Conservation (phyloP, 2,329 filamentous ascomycete genomes). For the Epichloe sibirici region DNA sequence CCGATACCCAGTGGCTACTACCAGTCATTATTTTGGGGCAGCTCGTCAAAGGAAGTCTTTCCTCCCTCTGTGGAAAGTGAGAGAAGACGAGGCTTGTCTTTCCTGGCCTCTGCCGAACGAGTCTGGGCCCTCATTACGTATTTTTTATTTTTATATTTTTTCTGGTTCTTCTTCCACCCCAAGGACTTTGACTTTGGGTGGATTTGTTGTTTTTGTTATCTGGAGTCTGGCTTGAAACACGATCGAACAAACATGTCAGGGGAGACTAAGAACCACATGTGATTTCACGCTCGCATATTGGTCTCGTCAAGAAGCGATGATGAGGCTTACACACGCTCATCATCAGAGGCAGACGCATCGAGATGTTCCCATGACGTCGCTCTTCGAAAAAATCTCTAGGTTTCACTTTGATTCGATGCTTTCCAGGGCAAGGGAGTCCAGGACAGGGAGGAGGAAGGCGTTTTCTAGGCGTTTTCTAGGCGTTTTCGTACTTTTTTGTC, state of each 20-base stretch:
- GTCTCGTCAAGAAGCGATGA: too few species aligned
- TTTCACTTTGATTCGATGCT: background rate
- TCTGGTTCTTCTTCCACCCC: background rate
- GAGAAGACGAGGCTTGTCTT: background rate
- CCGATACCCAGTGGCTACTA: conserved; percentile 2
- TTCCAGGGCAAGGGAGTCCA: background rate
- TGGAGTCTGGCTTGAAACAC: background rate
- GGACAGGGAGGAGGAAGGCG: conserved; percentile 2
- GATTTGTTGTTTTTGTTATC: background rate
- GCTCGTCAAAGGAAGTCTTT: background rate
- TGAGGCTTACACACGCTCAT: too few species aligned
- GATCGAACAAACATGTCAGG: too few species aligned
- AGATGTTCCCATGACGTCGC: background rate
- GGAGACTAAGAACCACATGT: too few species aligned
- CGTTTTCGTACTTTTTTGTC: background rate
- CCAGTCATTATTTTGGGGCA: background rate
- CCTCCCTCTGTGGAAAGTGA: background rate
- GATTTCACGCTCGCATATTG: too few species aligned
- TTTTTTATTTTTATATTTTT: background rate
- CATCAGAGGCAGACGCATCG: background rate
- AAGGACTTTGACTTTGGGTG: background rate
- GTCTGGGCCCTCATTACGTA: background rate
- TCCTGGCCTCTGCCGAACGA: background rate
- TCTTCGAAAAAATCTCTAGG: background rate
- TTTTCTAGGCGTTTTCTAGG: conserved; percentile 1